phyloP scores from a whole-genome alignment of 148 eudicot species.

The Gaultheria prostrata region DNA sequence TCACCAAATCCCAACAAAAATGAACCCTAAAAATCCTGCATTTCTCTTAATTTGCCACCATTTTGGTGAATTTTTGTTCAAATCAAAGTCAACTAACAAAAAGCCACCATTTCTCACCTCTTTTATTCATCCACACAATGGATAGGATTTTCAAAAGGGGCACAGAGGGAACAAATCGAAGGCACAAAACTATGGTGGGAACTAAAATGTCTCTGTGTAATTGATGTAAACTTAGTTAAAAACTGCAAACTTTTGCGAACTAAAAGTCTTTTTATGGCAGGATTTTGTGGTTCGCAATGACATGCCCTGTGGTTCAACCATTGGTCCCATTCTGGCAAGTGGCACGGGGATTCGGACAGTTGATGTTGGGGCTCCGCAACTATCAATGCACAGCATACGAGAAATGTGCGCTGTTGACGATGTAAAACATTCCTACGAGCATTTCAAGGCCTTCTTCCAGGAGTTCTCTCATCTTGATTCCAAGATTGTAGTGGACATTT shows the following conservation, averaged over 20 bases:
- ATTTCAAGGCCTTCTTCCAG: constrained; percentile 76
- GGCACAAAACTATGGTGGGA: not conserved
- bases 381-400: constrained; percentile 97
- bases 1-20: not conserved
- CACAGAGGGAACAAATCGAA: not conserved
- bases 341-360: constrained; percentile 96
- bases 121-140: not conserved
- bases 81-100: not conserved
- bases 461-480: constrained; percentile 72
- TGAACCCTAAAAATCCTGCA: not conserved
- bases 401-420: constrained; percentile 99
- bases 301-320: constrained; percentile 93
- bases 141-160: not conserved
- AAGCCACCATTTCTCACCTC: not conserved
- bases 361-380: constrained; percentile 90
- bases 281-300: constrained; percentile 95
- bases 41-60: not conserved
- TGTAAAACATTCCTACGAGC: constrained; percentile 70
- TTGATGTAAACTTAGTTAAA: not conserved
- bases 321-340: constrained; percentile 96
- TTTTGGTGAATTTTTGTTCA: not conserved
- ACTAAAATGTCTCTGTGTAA: not conserved
- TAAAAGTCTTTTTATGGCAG: constrained; percentile 27
- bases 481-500: constrained; percentile 62
- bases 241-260: not conserved